Base-by-base conservation (phyloP, 257 asterid species). In the Solanum habrochaites region DNA sequence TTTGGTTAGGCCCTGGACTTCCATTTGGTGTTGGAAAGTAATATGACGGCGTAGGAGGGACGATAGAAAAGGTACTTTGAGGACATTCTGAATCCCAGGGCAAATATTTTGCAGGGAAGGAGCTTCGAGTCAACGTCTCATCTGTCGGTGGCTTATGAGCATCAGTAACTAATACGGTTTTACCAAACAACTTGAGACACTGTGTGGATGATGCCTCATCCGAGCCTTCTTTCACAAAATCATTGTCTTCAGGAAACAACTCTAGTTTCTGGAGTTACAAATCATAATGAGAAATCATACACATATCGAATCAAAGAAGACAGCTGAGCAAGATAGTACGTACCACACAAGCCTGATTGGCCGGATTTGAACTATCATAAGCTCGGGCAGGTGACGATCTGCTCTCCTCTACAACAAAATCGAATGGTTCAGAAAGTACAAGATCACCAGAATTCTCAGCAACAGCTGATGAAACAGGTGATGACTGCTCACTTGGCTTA, bases 131-230 rank as follows among this genome's bases (percentile, higher is more conserved):
- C 84, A 87, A 32, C 9, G 82, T 31, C 56, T 78, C 92, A 27
- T 40, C 89, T 21, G 72, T 72, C 70, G 88, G 58, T 86, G 87
- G 85, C 75, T 87, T 92, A 14, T 71, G 83, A 39, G 91, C 88
- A 60, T 93, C 92, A 31, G 87, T 84, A 20, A 95, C 91, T 83
- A 91, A 66, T 25, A 97, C 91, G 0, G 96, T 97, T 95, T 94
- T 92, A 18, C 99, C 99, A 60, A 97, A 97, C 31, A 97, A 94
- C 93, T 95, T 97, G 90, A 97, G 88, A 90, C 91, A 84, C 86
- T 89, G 96, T 0, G 87, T 87, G 27, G 94, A 86, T 72, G 95
- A 88, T 81, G 89, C 89, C 86, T 92, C 95, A 0, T 78, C 89
- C 2, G 92, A 90, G 37, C 90, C 93, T 89, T 93, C 95, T 82